Conservation (phyloP, 345 rosid genomes). For the Lagerstroemia speciosa region DNA sequence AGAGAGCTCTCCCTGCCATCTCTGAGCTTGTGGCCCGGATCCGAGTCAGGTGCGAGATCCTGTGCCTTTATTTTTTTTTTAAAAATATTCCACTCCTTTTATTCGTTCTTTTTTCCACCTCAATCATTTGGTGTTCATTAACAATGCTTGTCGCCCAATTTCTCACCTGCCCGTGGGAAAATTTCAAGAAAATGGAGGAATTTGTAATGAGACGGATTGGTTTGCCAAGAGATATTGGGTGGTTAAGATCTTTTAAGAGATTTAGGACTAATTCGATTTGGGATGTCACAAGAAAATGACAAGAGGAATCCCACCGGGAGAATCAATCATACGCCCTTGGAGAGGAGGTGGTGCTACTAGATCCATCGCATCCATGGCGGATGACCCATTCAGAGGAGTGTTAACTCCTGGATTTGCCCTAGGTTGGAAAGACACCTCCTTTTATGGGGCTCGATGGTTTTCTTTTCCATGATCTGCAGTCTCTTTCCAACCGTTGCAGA, state of each 20-base stretch:
- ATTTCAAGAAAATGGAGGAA: not conserved
- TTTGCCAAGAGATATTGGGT: no score
- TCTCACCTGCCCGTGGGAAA: not conserved
- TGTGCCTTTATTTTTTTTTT: not conserved
- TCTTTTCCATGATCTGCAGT: not conserved
- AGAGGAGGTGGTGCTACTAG: no score
- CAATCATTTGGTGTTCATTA: not conserved
- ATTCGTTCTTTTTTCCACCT: not conserved
- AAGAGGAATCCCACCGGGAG: no score
- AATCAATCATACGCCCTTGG: no score
- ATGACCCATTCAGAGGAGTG: not conserved
- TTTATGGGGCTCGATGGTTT: not conserved
- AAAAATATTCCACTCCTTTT: no score
- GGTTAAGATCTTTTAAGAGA: no score
- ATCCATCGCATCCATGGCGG: no score
- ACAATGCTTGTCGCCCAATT: not conserved
- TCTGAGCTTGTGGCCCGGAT: slow-evolving; percentile 8
- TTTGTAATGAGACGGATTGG: not conserved
- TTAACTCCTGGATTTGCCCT: not conserved
- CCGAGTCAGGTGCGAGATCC: slow-evolving; percentile 4
- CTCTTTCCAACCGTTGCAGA: not conserved
- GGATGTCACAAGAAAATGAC: no score
- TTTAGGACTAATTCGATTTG: no score
- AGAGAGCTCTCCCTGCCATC: slow-evolving; percentile 5
- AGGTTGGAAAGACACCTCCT: not conserved